A percentile compares a stretch with the other conserved stretches of the same genome.
phyloP scores from a whole-genome alignment of 2,329 filamentous ascomycete genomes.

The Coniosporium tulheliwenetii region DNA sequence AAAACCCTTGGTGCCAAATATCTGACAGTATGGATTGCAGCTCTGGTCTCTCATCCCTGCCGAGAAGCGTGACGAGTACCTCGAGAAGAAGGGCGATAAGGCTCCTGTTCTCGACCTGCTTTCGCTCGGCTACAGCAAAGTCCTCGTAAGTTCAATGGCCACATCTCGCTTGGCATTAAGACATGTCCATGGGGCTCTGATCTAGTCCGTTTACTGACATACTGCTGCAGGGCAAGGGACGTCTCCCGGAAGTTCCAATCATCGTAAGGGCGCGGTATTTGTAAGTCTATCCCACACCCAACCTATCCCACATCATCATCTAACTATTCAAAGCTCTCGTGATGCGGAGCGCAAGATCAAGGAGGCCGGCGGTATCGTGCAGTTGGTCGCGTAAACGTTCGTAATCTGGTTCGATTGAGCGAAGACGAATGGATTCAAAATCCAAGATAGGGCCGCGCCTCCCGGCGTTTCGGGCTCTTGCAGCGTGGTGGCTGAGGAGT shows the following conservation, averaged over 20 bases:
- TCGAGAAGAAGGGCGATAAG: slow-evolving; percentile 73
- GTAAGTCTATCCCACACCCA: slow-evolving; percentile 6
- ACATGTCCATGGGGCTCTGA: no score
- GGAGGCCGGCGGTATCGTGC: slow-evolving; percentile 87
- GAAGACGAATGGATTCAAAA: no score
- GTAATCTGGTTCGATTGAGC: no score
- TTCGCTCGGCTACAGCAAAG: slow-evolving; percentile 92
- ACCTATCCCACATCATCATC: no score
- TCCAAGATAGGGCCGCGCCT: slow-evolving; percentile 9
- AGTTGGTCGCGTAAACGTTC: slow-evolving; percentile 70
- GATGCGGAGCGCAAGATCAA: slow-evolving; percentile 99
- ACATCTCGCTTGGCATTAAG: no score
- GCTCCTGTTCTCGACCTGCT: slow-evolving; percentile 97
- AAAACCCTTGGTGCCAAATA: not conserved
- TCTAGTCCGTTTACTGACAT: no score
- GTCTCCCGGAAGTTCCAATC: slow-evolving; percentile 80
- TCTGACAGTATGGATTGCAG: slow-evolving; percentile 27
- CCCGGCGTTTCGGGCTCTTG: slow-evolving; percentile 15
- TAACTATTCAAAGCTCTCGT: no score
- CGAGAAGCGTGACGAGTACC: slow-evolving; percentile 88
- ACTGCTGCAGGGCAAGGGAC: slow-evolving; percentile 59
- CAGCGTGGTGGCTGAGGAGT: slow-evolving; percentile 40
- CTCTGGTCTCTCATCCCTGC: slow-evolving; percentile 89
- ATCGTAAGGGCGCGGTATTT: slow-evolving; percentile 94
- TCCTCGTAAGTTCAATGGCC: slow-evolving; percentile 38